Evolutionary conservation across 2,329 filamentous ascomycete species (phyloP).

Genomic region (Coccinonectria pachysandricola): DNA sequence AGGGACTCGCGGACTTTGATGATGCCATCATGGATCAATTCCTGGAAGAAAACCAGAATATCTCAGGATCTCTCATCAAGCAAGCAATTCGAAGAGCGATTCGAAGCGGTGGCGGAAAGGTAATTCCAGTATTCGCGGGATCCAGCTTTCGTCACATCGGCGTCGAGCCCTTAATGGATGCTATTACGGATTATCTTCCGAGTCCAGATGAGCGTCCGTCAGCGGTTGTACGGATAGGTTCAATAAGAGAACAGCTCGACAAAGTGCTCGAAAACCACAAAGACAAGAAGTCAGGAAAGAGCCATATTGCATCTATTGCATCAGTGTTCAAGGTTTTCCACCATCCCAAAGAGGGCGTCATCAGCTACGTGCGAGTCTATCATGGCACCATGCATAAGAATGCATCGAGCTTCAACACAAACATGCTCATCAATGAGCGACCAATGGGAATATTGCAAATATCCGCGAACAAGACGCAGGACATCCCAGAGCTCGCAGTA

Average conservation of each 20-base stretch:
- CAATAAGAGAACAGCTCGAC: conserved; percentile 29
- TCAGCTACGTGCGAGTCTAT: conserved; percentile 90
- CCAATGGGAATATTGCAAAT: conserved; percentile 78
- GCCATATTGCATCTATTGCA: conserved; percentile 37
- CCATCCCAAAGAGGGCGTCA: conserved; percentile 72
- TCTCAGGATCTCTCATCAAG: conserved; percentile 57
- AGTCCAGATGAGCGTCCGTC: conserved; percentile 72
- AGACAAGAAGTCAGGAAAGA: conserved; percentile 26
- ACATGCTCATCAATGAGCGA: conserved; percentile 66
- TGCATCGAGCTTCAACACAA: conserved; percentile 75
- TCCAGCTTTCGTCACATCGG: conserved; percentile 92
- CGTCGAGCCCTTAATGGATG: conserved; percentile 83
- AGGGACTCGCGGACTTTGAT: conserved; percentile 80
- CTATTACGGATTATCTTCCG: conserved; percentile 77
- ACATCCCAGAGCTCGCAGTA: conserved; percentile 67
- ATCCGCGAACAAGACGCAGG: conserved; percentile 77
- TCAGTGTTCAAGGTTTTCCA: conserved; percentile 93
- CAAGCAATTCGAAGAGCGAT: conserved; percentile 66
- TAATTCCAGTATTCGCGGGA: conserved; percentile 82
- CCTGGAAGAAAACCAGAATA: conserved; percentile 65
- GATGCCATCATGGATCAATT: conserved; percentile 78
- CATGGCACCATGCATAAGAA: conserved; percentile 70
- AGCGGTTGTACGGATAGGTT: conserved; percentile 61
- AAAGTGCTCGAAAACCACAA: conserved; percentile 29
- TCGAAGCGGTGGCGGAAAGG: conserved; percentile 53